Percentiles rank a stretch among this genome's conserved stretches.
These are phyloP conservation scores for Cucumis sativus DNA, from an alignment of 306 rosid species.

Conservation along the genomic window Cucumber_9930_V3 NC_026657.2:36739501-36740000, in stretches of 20 bases:
- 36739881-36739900: background rate
- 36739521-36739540: background rate
- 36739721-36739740: constrained; percentile 97
- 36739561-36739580: background rate
- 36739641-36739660: constrained; percentile 88
- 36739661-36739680: constrained; percentile 98
- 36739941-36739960: background rate
- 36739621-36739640: constrained; percentile 64
- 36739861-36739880: background rate
- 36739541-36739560: background rate
- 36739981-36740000: background rate
- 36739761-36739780: constrained; percentile 11
- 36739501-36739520: background rate
- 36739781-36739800: background rate
- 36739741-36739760: constrained; percentile 72
- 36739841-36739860: background rate
- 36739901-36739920: background rate
- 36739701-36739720: constrained; percentile 88
- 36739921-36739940: background rate
- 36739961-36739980: background rate
- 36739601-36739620: constrained; percentile 99
- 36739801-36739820: background rate
- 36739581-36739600: background rate
- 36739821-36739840: background rate
- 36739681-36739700: constrained; percentile 80